A percentile compares a stretch with the other conserved stretches of the same genome.
phyloP scores from a whole-genome alignment of 2,329 filamentous ascomycete genomes.

The Lecanicillium sp. region DNA sequence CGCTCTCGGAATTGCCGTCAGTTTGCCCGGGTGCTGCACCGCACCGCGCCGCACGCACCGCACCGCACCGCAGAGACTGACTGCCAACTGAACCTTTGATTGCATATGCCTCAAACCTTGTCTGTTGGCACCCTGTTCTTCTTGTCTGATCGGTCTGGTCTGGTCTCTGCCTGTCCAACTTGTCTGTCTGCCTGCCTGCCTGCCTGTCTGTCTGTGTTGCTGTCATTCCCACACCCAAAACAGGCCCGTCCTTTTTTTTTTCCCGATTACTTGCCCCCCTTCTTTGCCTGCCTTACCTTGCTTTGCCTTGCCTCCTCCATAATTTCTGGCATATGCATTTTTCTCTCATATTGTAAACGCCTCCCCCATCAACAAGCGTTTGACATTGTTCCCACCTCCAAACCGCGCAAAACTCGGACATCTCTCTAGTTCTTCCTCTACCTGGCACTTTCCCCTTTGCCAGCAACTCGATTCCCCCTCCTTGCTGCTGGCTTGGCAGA shows the following conservation, averaged over 20 bases:
- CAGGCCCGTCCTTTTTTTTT: not conserved
- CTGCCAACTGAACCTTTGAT: slow-evolving; percentile 9
- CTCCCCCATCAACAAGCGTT: no score
- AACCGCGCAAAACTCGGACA: not conserved
- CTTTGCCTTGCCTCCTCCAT: no score
- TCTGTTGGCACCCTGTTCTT: not conserved
- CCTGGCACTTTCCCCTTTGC: not conserved
- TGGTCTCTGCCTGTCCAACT: slow-evolving; percentile 9
- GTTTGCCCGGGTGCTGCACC: no score
- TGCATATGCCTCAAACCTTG: slow-evolving; percentile 13
- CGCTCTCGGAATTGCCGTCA: slow-evolving; percentile 14
- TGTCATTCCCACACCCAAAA: not conserved
- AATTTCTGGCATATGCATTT: no score
- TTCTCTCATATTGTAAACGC: no score
- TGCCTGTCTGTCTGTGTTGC: no score
- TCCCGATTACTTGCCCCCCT: not conserved
- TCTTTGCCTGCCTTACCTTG: no score
- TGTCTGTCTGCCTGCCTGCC: not conserved
- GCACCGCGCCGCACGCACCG: not conserved
- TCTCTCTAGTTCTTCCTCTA: not conserved
- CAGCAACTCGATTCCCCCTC: not conserved
- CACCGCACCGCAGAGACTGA: no score
- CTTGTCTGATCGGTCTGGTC: not conserved
- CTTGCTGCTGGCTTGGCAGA: not conserved
- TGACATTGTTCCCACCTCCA: no score